These are phyloP conservation scores for Bruguiera gymnorhiza DNA, from an alignment of 345 rosid species.

Conservation along the genomic window DNA sequence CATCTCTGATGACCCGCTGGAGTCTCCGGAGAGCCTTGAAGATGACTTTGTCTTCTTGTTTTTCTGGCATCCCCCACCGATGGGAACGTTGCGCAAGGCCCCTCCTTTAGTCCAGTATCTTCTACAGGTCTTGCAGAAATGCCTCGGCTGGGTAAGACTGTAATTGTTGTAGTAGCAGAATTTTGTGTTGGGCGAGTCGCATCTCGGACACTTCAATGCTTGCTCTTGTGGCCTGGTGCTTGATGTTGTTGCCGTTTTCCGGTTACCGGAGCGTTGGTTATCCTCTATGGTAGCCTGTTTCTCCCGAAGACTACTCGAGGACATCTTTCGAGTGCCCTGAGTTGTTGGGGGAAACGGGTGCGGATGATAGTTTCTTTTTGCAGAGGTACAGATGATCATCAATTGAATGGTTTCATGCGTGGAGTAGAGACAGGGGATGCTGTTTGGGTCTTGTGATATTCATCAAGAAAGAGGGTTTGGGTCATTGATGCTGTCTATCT, in stretches of 20 bases:
- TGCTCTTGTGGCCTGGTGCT: slow-evolving; percentile 19
- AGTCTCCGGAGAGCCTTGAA: slow-evolving; percentile 10
- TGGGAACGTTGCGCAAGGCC: slow-evolving; percentile 28
- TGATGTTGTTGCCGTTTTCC: slow-evolving; percentile 30
- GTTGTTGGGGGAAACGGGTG: background rate
- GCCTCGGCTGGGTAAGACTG: slow-evolving; percentile 30
- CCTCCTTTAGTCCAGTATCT: slow-evolving; percentile 34
- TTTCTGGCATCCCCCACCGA: slow-evolving; percentile 29
- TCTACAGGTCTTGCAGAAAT: slow-evolving; percentile 30
- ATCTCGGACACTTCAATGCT: slow-evolving; percentile 24
- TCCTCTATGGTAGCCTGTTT: slow-evolving; percentile 23
- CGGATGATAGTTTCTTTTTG: slow-evolving; percentile 32
- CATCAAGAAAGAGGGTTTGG: slow-evolving; percentile 37
- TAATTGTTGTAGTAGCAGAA: slow-evolving; percentile 33
- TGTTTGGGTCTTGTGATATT: slow-evolving; percentile 53
- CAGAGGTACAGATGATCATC: slow-evolving; percentile 39
- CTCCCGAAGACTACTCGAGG: slow-evolving; percentile 23
- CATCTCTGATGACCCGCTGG: background rate
- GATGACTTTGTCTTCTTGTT: slow-evolving; percentile 24
- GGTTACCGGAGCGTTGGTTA: slow-evolving; percentile 29
- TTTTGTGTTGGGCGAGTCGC: slow-evolving; percentile 28
- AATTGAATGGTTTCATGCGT: slow-evolving; percentile 61
- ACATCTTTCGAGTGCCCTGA: slow-evolving; percentile 26
- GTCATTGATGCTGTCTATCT: background rate
- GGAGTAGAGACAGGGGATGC: slow-evolving; percentile 14